phyloP scores from a whole-genome alignment of 2,329 filamentous ascomycete species.

The Talaromyces sp. region DNA sequence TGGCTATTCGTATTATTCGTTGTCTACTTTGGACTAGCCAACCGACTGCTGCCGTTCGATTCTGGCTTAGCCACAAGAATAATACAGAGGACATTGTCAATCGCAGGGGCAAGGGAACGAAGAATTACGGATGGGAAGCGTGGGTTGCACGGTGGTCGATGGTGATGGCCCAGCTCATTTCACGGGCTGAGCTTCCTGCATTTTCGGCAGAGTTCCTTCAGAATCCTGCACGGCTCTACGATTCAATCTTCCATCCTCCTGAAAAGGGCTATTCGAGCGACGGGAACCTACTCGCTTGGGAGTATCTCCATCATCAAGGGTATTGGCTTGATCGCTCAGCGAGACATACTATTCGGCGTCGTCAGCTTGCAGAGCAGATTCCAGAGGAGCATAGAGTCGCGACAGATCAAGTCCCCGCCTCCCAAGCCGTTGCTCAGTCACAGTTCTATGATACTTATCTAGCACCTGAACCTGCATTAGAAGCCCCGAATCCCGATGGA shows the following conservation, averaged over 20 bases:
- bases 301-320: constrained; percentile 56
- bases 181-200: constrained; percentile 46
- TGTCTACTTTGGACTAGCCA: constrained; percentile 76
- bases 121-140: constrained; percentile 88
- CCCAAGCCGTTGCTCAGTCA: constrained; percentile 50
- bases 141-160: constrained; percentile 76
- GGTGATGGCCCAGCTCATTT: constrained; percentile 57
- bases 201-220: constrained; percentile 32
- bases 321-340: constrained; percentile 56
- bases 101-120: constrained; percentile 74
- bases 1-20: constrained; percentile 74
- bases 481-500: constrained; percentile 43
- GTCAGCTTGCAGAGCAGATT: constrained; percentile 50
- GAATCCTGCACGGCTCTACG: constrained; percentile 23
- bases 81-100: constrained; percentile 74
- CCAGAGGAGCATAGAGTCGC: constrained; percentile 55
- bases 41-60: constrained; percentile 70
- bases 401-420: constrained; percentile 52
- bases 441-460: constrained; percentile 57
- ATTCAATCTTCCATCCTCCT: constrained; percentile 42
- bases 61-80: constrained; percentile 73
- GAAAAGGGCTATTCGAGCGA: constrained; percentile 48
- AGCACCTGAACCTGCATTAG: constrained; percentile 54
- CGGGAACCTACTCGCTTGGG: constrained; percentile 53
- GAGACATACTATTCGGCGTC: constrained; percentile 48